Conservation (phyloP, 2,329 filamentous ascomycete genomes). For the Talaromyces sp. region DNA sequence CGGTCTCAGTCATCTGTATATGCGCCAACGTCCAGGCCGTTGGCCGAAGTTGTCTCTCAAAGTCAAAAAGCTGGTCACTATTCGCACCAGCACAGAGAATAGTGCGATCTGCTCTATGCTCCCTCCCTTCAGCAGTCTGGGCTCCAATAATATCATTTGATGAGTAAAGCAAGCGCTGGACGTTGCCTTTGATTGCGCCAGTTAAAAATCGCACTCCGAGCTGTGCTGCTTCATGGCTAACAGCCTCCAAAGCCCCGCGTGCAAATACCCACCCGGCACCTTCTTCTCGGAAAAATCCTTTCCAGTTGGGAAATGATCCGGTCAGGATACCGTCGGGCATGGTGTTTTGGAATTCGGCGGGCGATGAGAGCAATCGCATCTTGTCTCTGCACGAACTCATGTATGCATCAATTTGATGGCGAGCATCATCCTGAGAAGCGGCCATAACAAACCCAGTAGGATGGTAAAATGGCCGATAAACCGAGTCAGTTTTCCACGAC, state of each 20-base stretch:
- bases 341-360: slow-evolving; percentile 43
- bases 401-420: not conserved
- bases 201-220: slow-evolving; percentile 47
- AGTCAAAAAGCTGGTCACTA: slow-evolving; percentile 39
- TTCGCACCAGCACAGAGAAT: slow-evolving; percentile 43
- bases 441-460: slow-evolving; percentile 27
- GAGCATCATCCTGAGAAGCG: not conserved
- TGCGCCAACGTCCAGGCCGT: slow-evolving; percentile 52
- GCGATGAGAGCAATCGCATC: slow-evolving; percentile 27
- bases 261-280: slow-evolving; percentile 52
- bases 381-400: slow-evolving; percentile 5
- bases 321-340: slow-evolving; percentile 48
- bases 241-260: slow-evolving; percentile 42
- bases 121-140: slow-evolving; percentile 32
- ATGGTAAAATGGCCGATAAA: slow-evolving; percentile 39
- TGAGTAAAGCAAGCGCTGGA: slow-evolving; percentile 32
- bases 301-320: slow-evolving; percentile 39
- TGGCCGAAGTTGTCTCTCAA: slow-evolving; percentile 41
- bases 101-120: slow-evolving; percentile 33
- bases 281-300: slow-evolving; percentile 37
- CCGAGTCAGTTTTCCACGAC: slow-evolving; percentile 37
- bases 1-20: slow-evolving; percentile 45
- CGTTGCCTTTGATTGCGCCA: slow-evolving; percentile 33
- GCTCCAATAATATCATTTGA: slow-evolving; percentile 36
- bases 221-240: slow-evolving; percentile 39